Evolutionary conservation across 805 yeast genomes (phyloP).

Genomic region (Starmerella powellii): DNA sequence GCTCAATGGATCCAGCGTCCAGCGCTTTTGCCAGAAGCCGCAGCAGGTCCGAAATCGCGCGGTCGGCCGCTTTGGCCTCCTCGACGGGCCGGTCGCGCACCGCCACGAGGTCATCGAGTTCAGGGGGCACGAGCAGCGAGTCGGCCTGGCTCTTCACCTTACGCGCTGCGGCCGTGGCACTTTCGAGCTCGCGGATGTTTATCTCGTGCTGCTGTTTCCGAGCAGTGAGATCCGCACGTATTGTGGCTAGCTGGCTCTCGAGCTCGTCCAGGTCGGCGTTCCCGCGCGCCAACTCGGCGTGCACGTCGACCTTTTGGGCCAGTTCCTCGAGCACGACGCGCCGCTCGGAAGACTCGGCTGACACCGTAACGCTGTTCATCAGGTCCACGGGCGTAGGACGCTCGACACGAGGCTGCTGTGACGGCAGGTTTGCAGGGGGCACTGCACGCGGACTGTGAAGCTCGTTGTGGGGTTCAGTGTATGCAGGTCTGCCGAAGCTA

Average conservation of each 20-base stretch:
- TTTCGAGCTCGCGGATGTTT: slow-evolving; percentile 20
- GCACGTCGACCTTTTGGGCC: no score
- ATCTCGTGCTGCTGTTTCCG: background rate
- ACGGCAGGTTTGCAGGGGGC: no score
- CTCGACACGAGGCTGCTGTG: background rate
- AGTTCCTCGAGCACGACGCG: background rate
- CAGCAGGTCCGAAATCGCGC: slow-evolving; percentile 59
- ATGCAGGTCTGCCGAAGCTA: no score
- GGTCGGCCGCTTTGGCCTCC: slow-evolving; percentile 30
- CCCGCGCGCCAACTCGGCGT: no score
- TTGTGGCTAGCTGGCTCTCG: background rate
- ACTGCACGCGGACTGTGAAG: no score
- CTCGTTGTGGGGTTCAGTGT: no score
- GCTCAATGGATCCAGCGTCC: slow-evolving; percentile 36
- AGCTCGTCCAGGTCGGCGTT: background rate
- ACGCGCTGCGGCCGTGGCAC: slow-evolving; percentile 23
- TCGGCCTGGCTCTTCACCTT: slow-evolving; percentile 27
- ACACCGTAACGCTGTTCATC: background rate
- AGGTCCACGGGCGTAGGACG: slow-evolving; percentile 1
- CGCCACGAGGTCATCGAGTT: slow-evolving; percentile 21
- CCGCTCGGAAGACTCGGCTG: background rate
- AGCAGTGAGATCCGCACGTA: background rate
- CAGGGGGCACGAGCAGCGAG: slow-evolving; percentile 21
- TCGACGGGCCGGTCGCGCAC: slow-evolving; percentile 27
- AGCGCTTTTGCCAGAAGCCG: slow-evolving; percentile 46